phyloP scores from a whole-genome alignment of 345 rosid species.

The Ricinus communis region DNA sequence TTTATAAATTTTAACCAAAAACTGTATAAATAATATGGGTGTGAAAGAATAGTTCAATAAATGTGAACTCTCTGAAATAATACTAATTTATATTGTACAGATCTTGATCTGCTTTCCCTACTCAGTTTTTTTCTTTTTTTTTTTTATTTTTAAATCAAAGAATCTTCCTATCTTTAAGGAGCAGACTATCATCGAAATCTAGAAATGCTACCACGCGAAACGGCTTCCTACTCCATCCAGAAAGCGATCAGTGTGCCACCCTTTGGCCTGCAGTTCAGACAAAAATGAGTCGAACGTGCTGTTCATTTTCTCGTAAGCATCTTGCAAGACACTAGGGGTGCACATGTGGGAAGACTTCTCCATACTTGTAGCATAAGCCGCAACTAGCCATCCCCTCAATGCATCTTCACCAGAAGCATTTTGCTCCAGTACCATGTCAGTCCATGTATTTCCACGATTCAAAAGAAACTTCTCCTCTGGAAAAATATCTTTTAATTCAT shows the following conservation, averaged over 20 bases:
- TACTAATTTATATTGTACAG: neutral
- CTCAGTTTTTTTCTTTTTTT: too few species aligned
- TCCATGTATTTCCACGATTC: constrained; percentile 50
- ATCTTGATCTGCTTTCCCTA: neutral
- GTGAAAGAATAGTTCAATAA: neutral
- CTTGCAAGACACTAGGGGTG: constrained; percentile 41
- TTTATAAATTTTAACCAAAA: too few species aligned
- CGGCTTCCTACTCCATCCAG: constrained; percentile 81
- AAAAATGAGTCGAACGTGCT: constrained; percentile 49
- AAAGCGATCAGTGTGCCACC: constrained; percentile 93
- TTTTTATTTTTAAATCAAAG: too few species aligned
- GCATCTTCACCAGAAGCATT: constrained; percentile 89
- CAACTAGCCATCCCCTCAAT: constrained; percentile 91
- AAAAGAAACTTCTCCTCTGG: constrained; percentile 73
- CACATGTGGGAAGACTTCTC: constrained; percentile 32
- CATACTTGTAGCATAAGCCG: constrained; percentile 62
- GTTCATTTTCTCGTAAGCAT: constrained; percentile 68
- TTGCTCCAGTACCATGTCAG: constrained; percentile 74
- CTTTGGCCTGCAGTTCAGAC: constrained; percentile 66
- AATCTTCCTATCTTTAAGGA: neutral
- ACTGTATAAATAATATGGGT: neutral
- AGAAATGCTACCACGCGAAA: constrained; percentile 50
- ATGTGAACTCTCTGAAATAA: neutral
- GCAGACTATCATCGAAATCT: neutral
- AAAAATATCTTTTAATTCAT: constrained; percentile 55